Base-by-base conservation (phyloP, 2,329 filamentous ascomycete species). In the Neofusicoccum parvum region DNA sequence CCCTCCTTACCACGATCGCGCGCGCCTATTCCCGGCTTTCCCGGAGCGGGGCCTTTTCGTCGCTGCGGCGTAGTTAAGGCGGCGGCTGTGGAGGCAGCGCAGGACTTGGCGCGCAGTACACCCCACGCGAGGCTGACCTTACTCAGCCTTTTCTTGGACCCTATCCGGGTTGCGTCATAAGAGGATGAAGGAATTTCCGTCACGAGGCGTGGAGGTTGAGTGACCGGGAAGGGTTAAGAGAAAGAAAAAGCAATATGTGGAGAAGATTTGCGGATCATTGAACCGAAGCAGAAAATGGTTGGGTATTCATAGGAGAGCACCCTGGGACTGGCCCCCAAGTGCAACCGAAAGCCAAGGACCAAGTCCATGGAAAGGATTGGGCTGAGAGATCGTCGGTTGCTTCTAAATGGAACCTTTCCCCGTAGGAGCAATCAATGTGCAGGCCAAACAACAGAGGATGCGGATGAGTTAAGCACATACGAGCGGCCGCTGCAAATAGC, bases 21-120 rank as follows among this genome's bases (percentile, higher is more conserved):
- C 48, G 48, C 48, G 48, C 48, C 27, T 50, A 50, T 11, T 48
- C 45, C 10, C 12, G 11, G 12, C 7, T 7, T 4, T 34, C 7
- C 36, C 51, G 27, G 2, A 32, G 27, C 27, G 20, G 34, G 36
- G 6, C 23, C 34, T 12, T 41, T 27, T 48, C 45, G 17, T 17
- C 45, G 10, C n/a, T 58, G 54, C 54, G 54, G 54, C 54, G 54
- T 58, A 34, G 54, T 45, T 27, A 17, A 23, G 39, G 39, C 20
- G 17, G 54, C 39, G 54, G 54, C 11, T 45, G 36, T 32, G 23
- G 54, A 58, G 54, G 39, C 36, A 32, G 12, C 41, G 37, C 54
- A 58, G 15, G 39, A 32, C 39, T 58, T 45, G 54, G 54, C 54
- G 15, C 20, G 37, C 37, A 32, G 27, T 4, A 32, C 27, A 32